A percentile compares a stretch with the other conserved stretches of the same genome.
phyloP scores from a whole-genome alignment of 2,329 filamentous ascomycete genomes.

The Periconia sp. region DNA sequence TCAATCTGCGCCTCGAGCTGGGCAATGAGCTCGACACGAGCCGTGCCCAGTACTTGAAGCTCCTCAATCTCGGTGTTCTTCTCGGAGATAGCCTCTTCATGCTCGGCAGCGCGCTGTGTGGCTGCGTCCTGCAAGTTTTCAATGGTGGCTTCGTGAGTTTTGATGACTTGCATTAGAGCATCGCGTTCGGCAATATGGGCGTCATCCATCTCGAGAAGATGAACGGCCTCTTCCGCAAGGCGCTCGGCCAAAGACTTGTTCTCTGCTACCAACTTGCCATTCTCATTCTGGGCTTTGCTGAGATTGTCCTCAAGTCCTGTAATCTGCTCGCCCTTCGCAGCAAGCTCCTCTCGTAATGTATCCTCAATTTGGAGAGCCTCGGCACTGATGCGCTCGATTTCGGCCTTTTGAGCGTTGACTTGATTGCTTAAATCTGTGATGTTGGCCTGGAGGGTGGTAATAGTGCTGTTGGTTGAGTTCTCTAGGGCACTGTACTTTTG shows the following conservation, averaged over 20 bases:
- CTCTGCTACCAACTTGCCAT: constrained; percentile 30
- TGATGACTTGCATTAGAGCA: constrained; percentile 45
- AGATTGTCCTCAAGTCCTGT: constrained; percentile 28
- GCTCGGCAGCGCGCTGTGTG: constrained; percentile 27
- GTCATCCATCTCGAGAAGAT: constrained; percentile 37
- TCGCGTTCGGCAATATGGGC: constrained; percentile 35
- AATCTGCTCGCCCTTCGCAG: constrained; percentile 30
- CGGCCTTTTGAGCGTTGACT: constrained; percentile 44
- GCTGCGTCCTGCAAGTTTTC: constrained; percentile 34
- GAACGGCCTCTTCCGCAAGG: constrained; percentile 34
- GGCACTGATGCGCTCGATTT: constrained; percentile 44
- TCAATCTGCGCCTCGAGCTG: constrained; percentile 37
- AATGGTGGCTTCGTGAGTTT: constrained; percentile 48
- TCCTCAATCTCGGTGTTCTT: constrained; percentile 40
- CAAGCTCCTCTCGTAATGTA: constrained; percentile 34
- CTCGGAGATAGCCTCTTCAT: constrained; percentile 31
- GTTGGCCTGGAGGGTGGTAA: constrained; percentile 40
- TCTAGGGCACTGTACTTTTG: constrained; percentile 40
- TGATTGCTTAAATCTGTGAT: constrained; percentile 51
- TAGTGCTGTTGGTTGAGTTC: constrained; percentile 37
- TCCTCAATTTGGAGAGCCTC: constrained; percentile 31
- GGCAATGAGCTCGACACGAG: constrained; percentile 39
- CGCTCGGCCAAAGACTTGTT: constrained; percentile 36
- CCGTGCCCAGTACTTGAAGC: constrained; percentile 40
- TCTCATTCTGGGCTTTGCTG: constrained; percentile 24